Base-by-base conservation (phyloP, 495 filamentous ascomycete genomes). In the Achaetomiella virescens region DNA sequence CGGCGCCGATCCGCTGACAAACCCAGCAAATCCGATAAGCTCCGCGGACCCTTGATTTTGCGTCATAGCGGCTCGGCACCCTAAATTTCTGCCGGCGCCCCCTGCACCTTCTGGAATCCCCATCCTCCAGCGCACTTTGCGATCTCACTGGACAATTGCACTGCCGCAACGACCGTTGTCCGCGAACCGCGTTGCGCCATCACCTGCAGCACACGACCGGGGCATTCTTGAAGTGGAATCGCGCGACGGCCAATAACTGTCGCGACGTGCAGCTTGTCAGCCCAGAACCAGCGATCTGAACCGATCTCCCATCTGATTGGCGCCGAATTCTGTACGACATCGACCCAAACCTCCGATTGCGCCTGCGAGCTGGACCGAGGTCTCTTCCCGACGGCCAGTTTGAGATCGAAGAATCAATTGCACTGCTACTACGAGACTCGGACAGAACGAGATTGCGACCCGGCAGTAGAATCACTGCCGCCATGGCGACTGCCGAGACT, bases 51-150 rank as follows among this genome's bases (percentile, higher is more conserved):
- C 33, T 41, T 15, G 37, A 22, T 45, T 52, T 65, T 63, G 65
- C 60, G 62, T 67, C 65, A 67, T 65, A 58, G 57, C 60, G 20
- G 55, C 43, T 56, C 43, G 43, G 47, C 43, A 17, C 21, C 40
- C 11, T 43, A 48, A 50, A 24, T 61, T 63, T 57, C 55, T 57
- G 42, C 35, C 18, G 36, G 25, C 7, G 12, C 40, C 43, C 20
- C 7, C 21, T 21, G 41, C 15, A 17, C 15, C 15, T 41, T 31
- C 27, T 31, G 27, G 27, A 17, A 41, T 7, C 17, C 12, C 38
- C 38, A 41, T 17, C n/a, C 38, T 41, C 6, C 38, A 35, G 27
- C 3, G 25, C 4, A 12, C 40, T 54, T 47, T 40, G 49, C 49
- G 17, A 33, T 57, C 31, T 55, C 51, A 63, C 43, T 63, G 61